phyloP scores from a whole-genome alignment of 2,329 filamentous ascomycete species.

The Phialemoniopsis sp. region DNA sequence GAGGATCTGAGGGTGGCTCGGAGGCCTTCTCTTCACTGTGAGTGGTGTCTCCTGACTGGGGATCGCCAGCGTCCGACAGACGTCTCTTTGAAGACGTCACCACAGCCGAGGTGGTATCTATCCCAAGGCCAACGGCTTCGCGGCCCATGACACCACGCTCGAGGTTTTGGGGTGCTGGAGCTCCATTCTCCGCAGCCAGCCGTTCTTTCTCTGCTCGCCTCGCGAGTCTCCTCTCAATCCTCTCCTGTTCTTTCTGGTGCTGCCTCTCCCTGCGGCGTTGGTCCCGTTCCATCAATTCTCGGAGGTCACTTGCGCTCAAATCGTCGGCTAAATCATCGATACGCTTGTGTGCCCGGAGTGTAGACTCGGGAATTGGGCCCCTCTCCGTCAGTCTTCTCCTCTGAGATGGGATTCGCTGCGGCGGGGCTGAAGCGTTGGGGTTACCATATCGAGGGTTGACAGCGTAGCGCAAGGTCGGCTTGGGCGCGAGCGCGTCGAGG shows the following conservation, averaged over 20 bases:
- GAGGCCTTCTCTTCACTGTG: constrained; percentile 8
- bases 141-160: constrained; percentile 58
- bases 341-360: constrained; percentile 55
- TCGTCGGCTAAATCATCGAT: constrained; percentile 76
- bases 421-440: constrained; percentile 36
- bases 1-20: constrained; percentile 22
- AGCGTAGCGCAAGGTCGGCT: constrained; percentile 76
- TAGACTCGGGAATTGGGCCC: constrained; percentile 56
- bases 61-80: constrained; percentile 25
- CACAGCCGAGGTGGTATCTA: constrained; percentile 49
- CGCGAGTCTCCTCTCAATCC: constrained; percentile 59
- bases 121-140: constrained; percentile 51
- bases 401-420: constrained; percentile 43
- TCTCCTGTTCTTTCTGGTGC: constrained; percentile 62
- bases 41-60: constrained; percentile 5
- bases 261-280: constrained; percentile 74
- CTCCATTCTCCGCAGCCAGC: constrained; percentile 51
- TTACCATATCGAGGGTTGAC: constrained; percentile 56
- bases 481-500: constrained; percentile 76
- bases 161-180: constrained; percentile 50
- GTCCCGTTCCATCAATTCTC: constrained; percentile 89
- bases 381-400: constrained; percentile 47
- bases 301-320: constrained; percentile 76
- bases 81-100: constrained; percentile 54
- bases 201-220: constrained; percentile 64